Base-by-base conservation (phyloP, 768 basidiomycete genomes). In the Saitozyma podzolica region DNA sequence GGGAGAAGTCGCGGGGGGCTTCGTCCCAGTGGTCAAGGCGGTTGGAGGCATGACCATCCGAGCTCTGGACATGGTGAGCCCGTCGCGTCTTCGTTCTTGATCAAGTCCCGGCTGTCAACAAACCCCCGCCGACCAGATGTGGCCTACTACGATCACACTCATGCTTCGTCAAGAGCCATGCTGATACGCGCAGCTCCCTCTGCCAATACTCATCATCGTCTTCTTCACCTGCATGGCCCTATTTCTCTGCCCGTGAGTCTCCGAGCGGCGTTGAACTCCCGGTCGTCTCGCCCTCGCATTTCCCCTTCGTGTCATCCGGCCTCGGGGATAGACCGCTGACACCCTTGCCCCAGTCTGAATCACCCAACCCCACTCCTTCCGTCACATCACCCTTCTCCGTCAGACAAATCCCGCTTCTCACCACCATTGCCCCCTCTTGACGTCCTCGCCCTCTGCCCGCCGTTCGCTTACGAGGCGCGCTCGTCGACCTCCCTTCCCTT, bases 191-290 rank as follows among this genome's bases (percentile, higher is more conserved):
- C 63, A 73, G 72, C 41, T 73, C 20, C 62, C 72, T 17, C 60
- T 73, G n/a, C 72, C 72, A 6, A n/a, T 68, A 19, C 54, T 73
- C 16, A 57, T 66, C 6, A 54, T 68, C 49, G n/a, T 65, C 6
- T 69, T 69, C 64, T n/a, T 73, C 13, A 58, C 58, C 9, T 69
- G 65, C 59, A 39, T 61, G n/a, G 62, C 64, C 19, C 51, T 73
- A 9, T 19, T 68, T 4, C 68, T 64, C 13, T 65, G 64, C 51
- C 66, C 63, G 72, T 73, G 51, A 63, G 72, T 73, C 19, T 13
- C 51, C 29, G 13, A 9, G 9, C 7, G 9, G 16, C 48, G 1
- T 58, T 6, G 45, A 47, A 11, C 3, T 51, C 48, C 37, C 48
- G 48, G 16, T 48, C 57, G 4, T 11, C 19, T n/a, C 19, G 40